Percentiles rank a stretch among this genome's conserved stretches.
These are phyloP conservation scores for Sporothrix luriei DNA, from an alignment of 2,329 filamentous ascomycete species.

Conservation along the genomic window DNA sequence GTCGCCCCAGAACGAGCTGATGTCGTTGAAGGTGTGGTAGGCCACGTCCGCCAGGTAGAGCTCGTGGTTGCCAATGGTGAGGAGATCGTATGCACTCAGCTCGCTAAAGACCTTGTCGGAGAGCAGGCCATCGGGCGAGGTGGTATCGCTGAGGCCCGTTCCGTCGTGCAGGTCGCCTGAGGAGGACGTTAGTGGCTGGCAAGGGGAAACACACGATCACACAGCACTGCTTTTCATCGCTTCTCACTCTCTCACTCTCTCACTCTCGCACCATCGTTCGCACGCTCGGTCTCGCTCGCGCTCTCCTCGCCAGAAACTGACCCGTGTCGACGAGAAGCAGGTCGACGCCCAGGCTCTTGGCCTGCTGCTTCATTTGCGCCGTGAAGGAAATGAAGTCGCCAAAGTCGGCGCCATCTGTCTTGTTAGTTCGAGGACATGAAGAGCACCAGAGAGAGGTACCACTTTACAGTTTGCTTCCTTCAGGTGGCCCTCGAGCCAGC, in stretches of 20 bases:
- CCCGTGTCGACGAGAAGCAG: constrained; percentile 64
- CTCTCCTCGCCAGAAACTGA: constrained; percentile 35
- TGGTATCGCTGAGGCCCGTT: constrained; percentile 63
- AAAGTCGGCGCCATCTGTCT: constrained; percentile 61
- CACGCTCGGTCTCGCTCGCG: neutral
- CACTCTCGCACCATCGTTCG: neutral
- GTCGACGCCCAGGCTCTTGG: constrained; percentile 59
- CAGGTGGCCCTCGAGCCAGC: constrained; percentile 64
- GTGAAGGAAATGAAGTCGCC: constrained; percentile 66
- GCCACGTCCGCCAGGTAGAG: constrained; percentile 64
- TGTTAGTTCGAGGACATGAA: neutral
- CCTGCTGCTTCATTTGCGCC: constrained; percentile 61
- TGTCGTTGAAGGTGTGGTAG: constrained; percentile 62
- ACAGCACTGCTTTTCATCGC: neutral
- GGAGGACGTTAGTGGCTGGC: neutral
- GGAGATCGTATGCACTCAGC: constrained; percentile 47
- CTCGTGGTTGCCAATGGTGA: constrained; percentile 63
- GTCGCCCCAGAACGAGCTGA: constrained; percentile 58
- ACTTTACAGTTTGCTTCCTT: constrained; percentile 58
- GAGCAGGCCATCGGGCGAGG: constrained; percentile 57
- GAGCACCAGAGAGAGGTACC: neutral
- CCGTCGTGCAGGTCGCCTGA: constrained; percentile 65
- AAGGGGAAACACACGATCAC: neutral
- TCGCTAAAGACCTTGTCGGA: constrained; percentile 53
- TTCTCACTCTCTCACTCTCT: constrained; percentile 6